Conservation (phyloP, 2,329 filamentous ascomycete species). For the Ophiostoma sp. region DNA sequence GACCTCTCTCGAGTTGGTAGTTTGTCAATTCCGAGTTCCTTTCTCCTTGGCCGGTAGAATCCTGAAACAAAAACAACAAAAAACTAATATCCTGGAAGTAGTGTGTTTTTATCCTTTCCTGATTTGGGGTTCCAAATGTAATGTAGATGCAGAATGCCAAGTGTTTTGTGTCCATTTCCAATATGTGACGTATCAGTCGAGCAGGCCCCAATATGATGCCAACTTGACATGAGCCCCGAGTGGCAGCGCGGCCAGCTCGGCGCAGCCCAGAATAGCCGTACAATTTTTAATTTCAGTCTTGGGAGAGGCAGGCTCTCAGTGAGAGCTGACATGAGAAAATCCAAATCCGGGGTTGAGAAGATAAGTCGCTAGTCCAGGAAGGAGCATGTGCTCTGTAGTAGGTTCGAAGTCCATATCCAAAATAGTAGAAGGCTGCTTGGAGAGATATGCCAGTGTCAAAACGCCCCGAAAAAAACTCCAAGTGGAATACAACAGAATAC, state of each 20-base stretch:
- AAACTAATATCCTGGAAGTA: neutral
- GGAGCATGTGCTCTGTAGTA: slow-evolving; percentile 1
- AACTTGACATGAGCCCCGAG: slow-evolving; percentile 10
- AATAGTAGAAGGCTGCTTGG: slow-evolving; percentile 8
- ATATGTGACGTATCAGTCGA: too few relatives aligned
- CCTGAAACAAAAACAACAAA: slow-evolving; percentile 3
- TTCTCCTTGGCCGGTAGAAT: neutral
- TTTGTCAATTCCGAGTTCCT: neutral
- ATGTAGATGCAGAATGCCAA: neutral
- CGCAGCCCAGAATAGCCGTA: neutral
- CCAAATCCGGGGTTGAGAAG: neutral
- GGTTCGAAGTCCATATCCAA: slow-evolving; percentile 3
- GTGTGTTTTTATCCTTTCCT: neutral
- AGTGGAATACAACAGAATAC: slow-evolving; percentile 9
- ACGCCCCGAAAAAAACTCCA: slow-evolving; percentile 3
- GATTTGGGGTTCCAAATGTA: neutral
- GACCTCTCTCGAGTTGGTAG: neutral
- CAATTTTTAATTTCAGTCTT: neutral
- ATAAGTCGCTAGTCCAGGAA: slow-evolving; percentile 3
- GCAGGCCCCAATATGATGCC: slow-evolving; percentile 10
- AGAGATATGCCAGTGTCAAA: slow-evolving; percentile 6
- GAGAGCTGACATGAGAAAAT: neutral
- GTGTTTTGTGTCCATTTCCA: neutral
- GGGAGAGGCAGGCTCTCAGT: neutral
- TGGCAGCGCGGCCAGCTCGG: neutral